Conservation (phyloP, 257 asterid genomes). For the Solanum rostratum region DNA sequence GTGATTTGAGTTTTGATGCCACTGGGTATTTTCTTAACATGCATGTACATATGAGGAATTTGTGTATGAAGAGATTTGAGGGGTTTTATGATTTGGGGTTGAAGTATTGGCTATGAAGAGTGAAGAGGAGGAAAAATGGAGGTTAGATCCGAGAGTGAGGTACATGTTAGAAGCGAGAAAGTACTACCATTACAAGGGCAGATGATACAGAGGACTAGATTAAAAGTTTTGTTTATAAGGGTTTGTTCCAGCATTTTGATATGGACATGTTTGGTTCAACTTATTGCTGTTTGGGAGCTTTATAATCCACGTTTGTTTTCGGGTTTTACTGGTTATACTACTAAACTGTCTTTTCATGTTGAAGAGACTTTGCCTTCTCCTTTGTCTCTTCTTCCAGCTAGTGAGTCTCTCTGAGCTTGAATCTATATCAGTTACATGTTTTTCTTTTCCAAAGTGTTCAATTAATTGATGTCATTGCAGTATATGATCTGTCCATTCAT, state of each 20-base stretch:
- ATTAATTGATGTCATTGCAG: neutral
- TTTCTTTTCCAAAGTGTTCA: neutral
- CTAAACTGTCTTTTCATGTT: slow-evolving; percentile 29
- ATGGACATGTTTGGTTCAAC: slow-evolving; percentile 94
- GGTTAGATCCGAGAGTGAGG: slow-evolving; percentile 30
- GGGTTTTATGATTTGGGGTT: slow-evolving; percentile 18
- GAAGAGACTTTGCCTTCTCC: slow-evolving; percentile 35
- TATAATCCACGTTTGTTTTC: slow-evolving; percentile 63
- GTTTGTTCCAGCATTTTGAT: slow-evolving; percentile 78
- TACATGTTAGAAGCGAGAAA: slow-evolving; percentile 27
- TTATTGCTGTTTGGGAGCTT: slow-evolving; percentile 64
- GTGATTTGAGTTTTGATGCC: slow-evolving; percentile 1
- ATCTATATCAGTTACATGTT: no score
- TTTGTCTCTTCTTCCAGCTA: slow-evolving; percentile 28
- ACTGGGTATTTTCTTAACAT: neutral
- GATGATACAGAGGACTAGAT: slow-evolving; percentile 54
- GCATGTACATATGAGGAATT: neutral
- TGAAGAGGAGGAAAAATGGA: slow-evolving; percentile 25
- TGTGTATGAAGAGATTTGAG: neutral
- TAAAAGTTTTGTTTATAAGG: slow-evolving; percentile 84
- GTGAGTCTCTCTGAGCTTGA: slow-evolving; percentile 38
- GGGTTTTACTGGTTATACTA: slow-evolving; percentile 27
- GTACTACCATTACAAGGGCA: slow-evolving; percentile 44
- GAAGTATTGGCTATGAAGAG: slow-evolving; percentile 36
- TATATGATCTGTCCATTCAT: neutral